Conservation (phyloP, 2,329 filamentous ascomycete genomes). For the Claviceps maximensis region DNA sequence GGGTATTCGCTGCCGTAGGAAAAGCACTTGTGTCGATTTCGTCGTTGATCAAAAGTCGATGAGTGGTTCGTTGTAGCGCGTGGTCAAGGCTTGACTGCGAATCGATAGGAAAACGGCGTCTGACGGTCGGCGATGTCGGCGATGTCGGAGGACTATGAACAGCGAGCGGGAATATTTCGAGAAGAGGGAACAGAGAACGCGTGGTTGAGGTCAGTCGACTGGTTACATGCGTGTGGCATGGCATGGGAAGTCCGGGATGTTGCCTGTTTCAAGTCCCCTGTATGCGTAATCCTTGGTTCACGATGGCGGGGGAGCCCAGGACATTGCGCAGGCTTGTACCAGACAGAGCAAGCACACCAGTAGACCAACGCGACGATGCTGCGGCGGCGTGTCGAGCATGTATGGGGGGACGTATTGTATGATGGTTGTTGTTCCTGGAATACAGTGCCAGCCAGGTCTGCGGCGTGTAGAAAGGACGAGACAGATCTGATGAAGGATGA, state of each 20-base stretch:
- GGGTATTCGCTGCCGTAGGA: neutral
- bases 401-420: too few relatives aligned
- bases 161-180: neutral
- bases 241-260: constrained; percentile 2
- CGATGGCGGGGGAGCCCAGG: constrained; percentile 6
- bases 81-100: neutral
- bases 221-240: constrained; percentile 1
- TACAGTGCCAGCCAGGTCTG: too few relatives aligned
- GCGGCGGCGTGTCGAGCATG: neutral
- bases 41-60: neutral
- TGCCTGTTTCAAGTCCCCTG: constrained; percentile 10
- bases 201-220: neutral
- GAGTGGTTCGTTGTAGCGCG: neutral
- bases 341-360: too few relatives aligned
- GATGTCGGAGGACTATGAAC: neutral
- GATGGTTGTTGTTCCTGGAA: neutral
- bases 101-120: neutral
- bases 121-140: neutral
- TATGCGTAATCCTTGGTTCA: constrained; percentile 7
- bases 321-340: constrained; percentile 7
- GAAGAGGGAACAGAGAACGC: neutral
- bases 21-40: neutral
- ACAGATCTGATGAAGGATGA: too few relatives aligned
- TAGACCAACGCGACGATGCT: neutral
- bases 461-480: too few relatives aligned